Percentiles rank a stretch among this genome's conserved stretches.
Conservation (phyloP, 352 stramenopile species). For the Globisporangium nagaii region DNA sequence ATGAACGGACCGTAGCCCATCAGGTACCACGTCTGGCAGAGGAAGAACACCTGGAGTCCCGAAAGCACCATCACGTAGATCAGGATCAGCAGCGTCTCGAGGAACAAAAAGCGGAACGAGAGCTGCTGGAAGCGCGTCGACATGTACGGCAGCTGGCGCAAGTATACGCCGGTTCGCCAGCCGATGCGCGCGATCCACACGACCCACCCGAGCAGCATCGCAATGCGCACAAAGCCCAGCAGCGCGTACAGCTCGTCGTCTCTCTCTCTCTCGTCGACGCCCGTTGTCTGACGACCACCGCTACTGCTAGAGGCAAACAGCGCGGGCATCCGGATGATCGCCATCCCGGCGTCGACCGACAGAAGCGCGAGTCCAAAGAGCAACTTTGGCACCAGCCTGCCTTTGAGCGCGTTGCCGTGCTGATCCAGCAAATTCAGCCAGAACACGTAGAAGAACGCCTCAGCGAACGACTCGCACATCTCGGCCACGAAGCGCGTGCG, state of each 20-base stretch:
- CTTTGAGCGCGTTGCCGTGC: conserved; percentile 17
- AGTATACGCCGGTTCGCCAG: conserved; percentile 41
- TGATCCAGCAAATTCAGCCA: conserved; percentile 83
- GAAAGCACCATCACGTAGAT: conserved; percentile 68
- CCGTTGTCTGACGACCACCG: neutral
- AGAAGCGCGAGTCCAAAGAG: conserved; percentile 42
- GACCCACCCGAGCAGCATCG: conserved; percentile 63
- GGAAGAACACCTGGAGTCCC: conserved; percentile 56
- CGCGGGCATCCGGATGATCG: conserved; percentile 55
- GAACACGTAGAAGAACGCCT: conserved; percentile 74
- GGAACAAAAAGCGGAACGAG: conserved; percentile 79
- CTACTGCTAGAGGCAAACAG: conserved; percentile 22
- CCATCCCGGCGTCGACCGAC: conserved; percentile 51
- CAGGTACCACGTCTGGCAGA: conserved; percentile 59
- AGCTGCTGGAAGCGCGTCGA: conserved; percentile 81
- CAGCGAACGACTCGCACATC: conserved; percentile 59
- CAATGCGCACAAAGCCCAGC: conserved; percentile 55
- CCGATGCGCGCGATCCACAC: conserved; percentile 63
- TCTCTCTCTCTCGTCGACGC: conserved; percentile 9
- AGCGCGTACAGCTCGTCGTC: conserved; percentile 58
- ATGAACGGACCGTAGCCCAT: conserved; percentile 66
- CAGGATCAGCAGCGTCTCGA: conserved; percentile 73
- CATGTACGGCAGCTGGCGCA: conserved; percentile 81
- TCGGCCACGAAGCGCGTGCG: conserved; percentile 64
- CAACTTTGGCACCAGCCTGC: conserved; percentile 22